Base-by-base conservation (phyloP, 2,329 filamentous ascomycete genomes). In the Scytalidium lignicola region DNA sequence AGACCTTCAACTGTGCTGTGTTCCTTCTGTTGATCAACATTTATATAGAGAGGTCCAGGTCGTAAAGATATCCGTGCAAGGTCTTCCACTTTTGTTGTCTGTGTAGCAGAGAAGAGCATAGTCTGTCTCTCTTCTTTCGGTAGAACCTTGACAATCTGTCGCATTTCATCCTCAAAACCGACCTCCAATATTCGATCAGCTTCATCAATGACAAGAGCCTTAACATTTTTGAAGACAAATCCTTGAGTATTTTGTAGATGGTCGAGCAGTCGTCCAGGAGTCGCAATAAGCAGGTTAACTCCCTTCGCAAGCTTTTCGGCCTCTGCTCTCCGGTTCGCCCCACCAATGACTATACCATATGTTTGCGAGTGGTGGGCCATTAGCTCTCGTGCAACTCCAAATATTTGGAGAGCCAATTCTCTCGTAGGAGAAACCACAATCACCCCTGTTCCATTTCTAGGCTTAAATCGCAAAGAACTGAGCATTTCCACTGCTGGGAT, bases 121-220 rank as follows among this genome's bases (percentile, higher is more conserved):
- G 91, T 96, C 70, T 97, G 92, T 52, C 93, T 78, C 57, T 91
- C 83, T 50, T 95, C 85, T 58, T 86, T 86, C 43, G 91, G 89
- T 17, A 97, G 74, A 48, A 97, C 93, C 76, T 95, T 95, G 69
- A 97, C 85, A 59, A 99, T 96, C 67, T 95, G 86, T 56, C 89
- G 80, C 88, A 99, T 96, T 72, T 99, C 93, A 64, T 97, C 93
- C 69, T 99, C 93, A 76, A 99, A 99, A 61, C 93, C 92, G 54
- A 96, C 89, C 72, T 99, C 93, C 41, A 99, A 74, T 55, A 99
- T 96, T 43, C 93, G 85, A 67, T 99, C 93, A 17, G 93, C 93
- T 72, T 99, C 93, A 62, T 99, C 93, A 58, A 97, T 96, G 58
- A 99, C 82, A 29, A 99, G 76, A 1, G 90, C 88, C 68, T 91